Evolutionary conservation across 2,329 filamentous ascomycete species (phyloP), one percentile per base, ranked within the genome.

Genomic region (Hypoxylon sp.): DNA sequence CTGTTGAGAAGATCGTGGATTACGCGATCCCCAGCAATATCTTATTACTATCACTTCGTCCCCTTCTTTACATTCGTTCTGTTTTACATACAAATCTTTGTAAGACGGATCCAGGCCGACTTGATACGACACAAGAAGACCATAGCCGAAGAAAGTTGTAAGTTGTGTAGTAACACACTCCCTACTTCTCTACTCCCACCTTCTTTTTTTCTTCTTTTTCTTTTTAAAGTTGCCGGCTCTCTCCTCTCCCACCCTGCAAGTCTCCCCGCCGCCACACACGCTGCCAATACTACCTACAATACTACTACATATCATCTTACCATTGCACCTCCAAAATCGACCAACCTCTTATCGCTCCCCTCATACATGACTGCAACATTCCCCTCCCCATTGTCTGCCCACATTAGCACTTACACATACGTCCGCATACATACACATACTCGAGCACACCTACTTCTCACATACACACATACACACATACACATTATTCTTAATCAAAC

Each of bases 271-370:
- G 64, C 62, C 65, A 63, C 63, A 46, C 41, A 56, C 64, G 57
- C 62, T 57, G 63, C 59, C 54, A 65, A 61, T 59, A 65, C 48
- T 55, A 50, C 54, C 48, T 41, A 41, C 37, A 58, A 48, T 54
- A 63, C 60, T 61, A 55, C 65, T 48, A 68, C 59, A 41, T 41
- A 41, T 41, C 48, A 56, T 56, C 66, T 68, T 70, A 66, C 60
- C 65, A 68, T 43, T 61, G 64, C 60, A 68, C 68, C 59, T 63
- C 58, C 43, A 70, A 56, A 45, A 43, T n/a, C 61, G 53, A 64
- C 61, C 73, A 70, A 74, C 71, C 71, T 73, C 71, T 72, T 70
- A 68, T 69, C 71, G 63, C 54, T 67, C 65, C 53, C 34, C 45
- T 41, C 68, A 60, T 63, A 61, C 55, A 61, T 63, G 39, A 70